phyloP scores from a whole-genome alignment of 1,139 yeast genomes.

The Debaryomyces robertsiae region DNA sequence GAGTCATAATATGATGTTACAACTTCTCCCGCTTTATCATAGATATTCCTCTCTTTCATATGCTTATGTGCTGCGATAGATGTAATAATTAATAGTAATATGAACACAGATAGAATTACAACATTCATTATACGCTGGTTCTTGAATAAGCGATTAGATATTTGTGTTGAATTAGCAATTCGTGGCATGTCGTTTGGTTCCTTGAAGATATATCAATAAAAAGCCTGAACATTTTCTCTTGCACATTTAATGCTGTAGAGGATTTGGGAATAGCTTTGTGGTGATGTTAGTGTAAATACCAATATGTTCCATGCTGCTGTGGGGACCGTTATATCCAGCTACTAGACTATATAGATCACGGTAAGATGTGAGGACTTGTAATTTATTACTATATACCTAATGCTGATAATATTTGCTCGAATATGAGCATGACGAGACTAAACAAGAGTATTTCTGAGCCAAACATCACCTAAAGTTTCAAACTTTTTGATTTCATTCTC shows the following conservation, averaged over 20 bases:
- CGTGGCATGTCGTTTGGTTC: background rate
- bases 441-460: slow-evolving; percentile 23
- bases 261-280: no score
- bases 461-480: slow-evolving; percentile 28
- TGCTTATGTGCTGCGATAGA: slow-evolving; percentile 25
- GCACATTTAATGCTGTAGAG: no score
- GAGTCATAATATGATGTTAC: slow-evolving; percentile 15
- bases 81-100: slow-evolving; percentile 26
- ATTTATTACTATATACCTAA: background rate
- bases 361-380: background rate
- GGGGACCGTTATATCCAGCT: no score
- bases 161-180: slow-evolving; percentile 32
- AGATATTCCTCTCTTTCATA: slow-evolving; percentile 16
- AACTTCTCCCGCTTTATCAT: slow-evolving; percentile 21
- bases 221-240: no score
- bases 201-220: background rate
- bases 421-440: background rate
- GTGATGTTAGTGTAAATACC: background rate
- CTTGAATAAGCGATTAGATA: slow-evolving; percentile 33
- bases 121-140: slow-evolving; percentile 30
- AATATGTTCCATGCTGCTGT: no score
- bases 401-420: background rate
- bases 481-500: slow-evolving; percentile 24
- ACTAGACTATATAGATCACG: no score
- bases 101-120: slow-evolving; percentile 25